phyloP scores from a whole-genome alignment of 106 monocot genomes.

The Allium cepa region DNA sequence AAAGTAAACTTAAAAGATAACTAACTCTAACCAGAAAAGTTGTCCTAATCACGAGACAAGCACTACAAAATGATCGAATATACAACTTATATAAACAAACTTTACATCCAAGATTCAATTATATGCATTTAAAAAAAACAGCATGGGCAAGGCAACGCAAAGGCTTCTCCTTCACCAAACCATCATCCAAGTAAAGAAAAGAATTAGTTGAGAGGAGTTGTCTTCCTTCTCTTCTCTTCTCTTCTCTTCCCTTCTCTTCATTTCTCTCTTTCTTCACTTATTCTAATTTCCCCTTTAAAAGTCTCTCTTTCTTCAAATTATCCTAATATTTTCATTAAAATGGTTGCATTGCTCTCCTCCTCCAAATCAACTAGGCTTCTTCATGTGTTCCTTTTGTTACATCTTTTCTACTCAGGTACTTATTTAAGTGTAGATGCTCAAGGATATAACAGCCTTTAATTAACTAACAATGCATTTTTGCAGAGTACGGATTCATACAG shows the following conservation, averaged over 20 bases:
- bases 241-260: conserved; percentile 15
- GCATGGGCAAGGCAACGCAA: background rate
- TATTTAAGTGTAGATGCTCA: too few species aligned
- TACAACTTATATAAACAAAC: background rate
- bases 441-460: background rate
- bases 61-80: background rate
- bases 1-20: background rate
- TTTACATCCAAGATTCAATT: background rate
- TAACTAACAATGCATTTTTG: background rate
- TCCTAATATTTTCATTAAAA: conserved; percentile 7
- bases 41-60: conserved; percentile 2
- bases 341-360: conserved; percentile 10
- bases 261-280: background rate
- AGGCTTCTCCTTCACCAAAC: background rate
- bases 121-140: background rate
- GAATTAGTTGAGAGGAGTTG: background rate
- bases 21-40: background rate
- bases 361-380: conserved; percentile 5
- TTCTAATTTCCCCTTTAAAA: background rate
- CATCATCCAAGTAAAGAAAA: conserved; percentile 5
- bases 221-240: conserved; percentile 9
- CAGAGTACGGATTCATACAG: conserved; percentile 34
- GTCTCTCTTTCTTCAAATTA: background rate
- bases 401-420: conserved; percentile 49
- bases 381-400: conserved; percentile 20